Evolutionary conservation across 179 eudicot genomes (phyloP), one percentile per base, ranked within the genome.

Genomic region (Spinacia oleracea): DNA sequence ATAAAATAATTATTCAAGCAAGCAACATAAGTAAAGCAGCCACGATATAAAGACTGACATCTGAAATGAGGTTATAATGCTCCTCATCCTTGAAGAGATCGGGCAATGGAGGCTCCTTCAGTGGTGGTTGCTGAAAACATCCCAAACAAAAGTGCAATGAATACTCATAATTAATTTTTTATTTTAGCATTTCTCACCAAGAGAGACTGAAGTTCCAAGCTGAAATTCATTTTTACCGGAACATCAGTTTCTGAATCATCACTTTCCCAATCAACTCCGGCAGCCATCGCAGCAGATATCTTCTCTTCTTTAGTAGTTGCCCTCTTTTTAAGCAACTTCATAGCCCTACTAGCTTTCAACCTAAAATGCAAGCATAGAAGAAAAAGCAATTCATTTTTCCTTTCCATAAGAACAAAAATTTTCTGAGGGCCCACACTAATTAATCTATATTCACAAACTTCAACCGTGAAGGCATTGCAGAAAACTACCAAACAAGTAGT

Each of bases 191-290:
- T 27, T 68, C 18, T 21, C 23, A 53, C 6, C 48, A 74, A 40
- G 31, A 35, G 31, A 23, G 10, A 73, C 40, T 18, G 46, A 64
- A 77, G 55, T 40, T 79, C 31, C 71, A 51, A 62, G 1, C 23
- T 14, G 15, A 69, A 58, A 32, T 34, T 69, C 32, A 42, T 48
- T 34, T 78, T 80, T 86, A 93, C 97, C 67, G 81, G 90, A 80
- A 80, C 79, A 45, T 95, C 98, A 63, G 83, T 90, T 73, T 89
- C 94, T 48, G 97, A 91, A 78, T 89, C 89, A 63, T 93, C 97
- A 86, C 97, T 90, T 67, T 81, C 85, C 92, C 90, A 95, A 74
- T 93, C 97, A 83, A 83, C 76, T 71, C 98, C 97, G 84, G 92
- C 97, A 77, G 96, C 98, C 83, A 91, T 78, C 51, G 95, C 95